Percentiles rank a stretch among this genome's conserved stretches.
Evolutionary conservation across 1,139 yeast species (phyloP).

Genomic region (Yamadazyma songkhlaensis): DNA sequence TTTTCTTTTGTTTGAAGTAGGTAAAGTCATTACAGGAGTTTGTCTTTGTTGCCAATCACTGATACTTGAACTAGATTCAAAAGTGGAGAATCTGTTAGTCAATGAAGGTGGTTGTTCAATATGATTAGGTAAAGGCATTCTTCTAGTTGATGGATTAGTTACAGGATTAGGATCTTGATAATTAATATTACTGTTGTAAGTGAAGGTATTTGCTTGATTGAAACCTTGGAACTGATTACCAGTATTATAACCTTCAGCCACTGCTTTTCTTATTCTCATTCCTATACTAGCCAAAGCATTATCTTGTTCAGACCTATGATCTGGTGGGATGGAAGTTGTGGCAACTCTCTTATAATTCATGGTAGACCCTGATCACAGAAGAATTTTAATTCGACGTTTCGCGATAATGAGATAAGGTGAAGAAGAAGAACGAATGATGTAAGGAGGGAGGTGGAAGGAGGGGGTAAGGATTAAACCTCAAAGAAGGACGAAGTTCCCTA

Average conservation of each 20-base stretch:
- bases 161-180: conserved; percentile 8
- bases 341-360: conserved; percentile 5
- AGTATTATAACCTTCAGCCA: conserved; percentile 56
- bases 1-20: conserved; percentile 32
- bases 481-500: too few species aligned
- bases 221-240: conserved; percentile 5
- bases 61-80: conserved; percentile 24
- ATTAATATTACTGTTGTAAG: conserved; percentile 2
- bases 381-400: too few species aligned
- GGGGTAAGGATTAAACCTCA: too few species aligned
- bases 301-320: conserved; percentile 4
- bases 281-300: conserved; percentile 51
- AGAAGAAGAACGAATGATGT: too few species aligned
- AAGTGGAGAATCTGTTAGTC: conserved; percentile 38
- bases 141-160: conserved; percentile 12
- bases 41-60: conserved; percentile 9
- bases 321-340: conserved; percentile 1
- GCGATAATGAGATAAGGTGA: too few species aligned
- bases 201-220: conserved; percentile 6
- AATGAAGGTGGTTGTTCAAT: conserved; percentile 37
- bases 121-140: conserved; percentile 56
- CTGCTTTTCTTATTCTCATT: conserved; percentile 68
- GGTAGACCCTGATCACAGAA: too few species aligned
- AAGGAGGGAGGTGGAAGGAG: too few species aligned
- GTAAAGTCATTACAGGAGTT: conserved; percentile 3